phyloP scores from a whole-genome alignment of 495 filamentous ascomycete genomes.

The Cercophora newfieldiana region DNA sequence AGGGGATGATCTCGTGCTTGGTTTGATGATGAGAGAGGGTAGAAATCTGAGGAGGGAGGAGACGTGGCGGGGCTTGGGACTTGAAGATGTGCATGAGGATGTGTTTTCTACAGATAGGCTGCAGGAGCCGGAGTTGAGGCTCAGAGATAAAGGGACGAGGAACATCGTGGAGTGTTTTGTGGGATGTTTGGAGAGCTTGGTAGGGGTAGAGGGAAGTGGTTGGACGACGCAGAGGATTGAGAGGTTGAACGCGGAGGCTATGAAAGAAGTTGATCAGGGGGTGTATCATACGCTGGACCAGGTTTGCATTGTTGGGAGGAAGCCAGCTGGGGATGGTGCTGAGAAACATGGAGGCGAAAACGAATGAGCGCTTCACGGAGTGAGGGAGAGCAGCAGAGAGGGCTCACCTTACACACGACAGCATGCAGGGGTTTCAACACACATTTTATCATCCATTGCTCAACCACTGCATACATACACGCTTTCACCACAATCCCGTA shows the following conservation, averaged over 20 bases:
- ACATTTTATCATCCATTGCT: no score
- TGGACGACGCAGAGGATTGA: slow-evolving; percentile 20
- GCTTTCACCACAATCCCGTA: no score
- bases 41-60: slow-evolving; percentile 5
- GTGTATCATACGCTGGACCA: slow-evolving; percentile 26
- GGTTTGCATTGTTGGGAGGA: slow-evolving; percentile 22
- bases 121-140: slow-evolving; percentile 10
- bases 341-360: no score
- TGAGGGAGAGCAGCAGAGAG: no score
- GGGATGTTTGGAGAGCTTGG: slow-evolving; percentile 22
- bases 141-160: slow-evolving; percentile 20
- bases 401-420: no score
- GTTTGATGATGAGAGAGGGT: slow-evolving; percentile 19
- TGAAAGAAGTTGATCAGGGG: slow-evolving; percentile 17
- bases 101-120: slow-evolving; percentile 24
- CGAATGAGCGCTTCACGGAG: no score
- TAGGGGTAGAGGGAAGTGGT: slow-evolving; percentile 17
- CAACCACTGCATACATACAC: no score
- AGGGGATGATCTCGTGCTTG: slow-evolving; percentile 11
- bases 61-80: slow-evolving; percentile 6
- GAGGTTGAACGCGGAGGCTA: slow-evolving; percentile 14
- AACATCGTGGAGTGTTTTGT: slow-evolving; percentile 22
- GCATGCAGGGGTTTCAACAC: no score
- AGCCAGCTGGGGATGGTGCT: neutral
- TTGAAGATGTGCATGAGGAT: slow-evolving; percentile 24